Percentiles rank a stretch among this genome's conserved stretches.
Evolutionary conservation across 164 flowering plant genomes (phyloP).

Genomic region (Taxillus chinensis): DNA sequence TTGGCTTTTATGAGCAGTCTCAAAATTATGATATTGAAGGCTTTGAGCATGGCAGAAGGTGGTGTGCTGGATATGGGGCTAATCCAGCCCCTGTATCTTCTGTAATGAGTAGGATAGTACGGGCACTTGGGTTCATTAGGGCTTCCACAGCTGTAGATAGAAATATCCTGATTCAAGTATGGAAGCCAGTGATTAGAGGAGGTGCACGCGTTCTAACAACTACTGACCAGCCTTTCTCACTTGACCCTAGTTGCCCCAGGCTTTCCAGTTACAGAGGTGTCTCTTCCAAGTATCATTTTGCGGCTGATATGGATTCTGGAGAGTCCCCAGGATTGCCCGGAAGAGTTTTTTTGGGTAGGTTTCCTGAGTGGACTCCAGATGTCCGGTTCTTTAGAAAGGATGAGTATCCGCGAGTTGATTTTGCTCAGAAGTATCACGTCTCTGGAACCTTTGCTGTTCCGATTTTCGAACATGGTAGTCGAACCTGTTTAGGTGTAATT

Average conservation of each 20-base stretch:
- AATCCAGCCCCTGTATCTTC: slow-evolving; percentile 25
- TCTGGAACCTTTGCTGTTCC: slow-evolving; percentile 83
- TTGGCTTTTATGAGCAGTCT: slow-evolving; percentile 11
- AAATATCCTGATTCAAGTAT: slow-evolving; percentile 66
- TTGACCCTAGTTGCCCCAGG: slow-evolving; percentile 28
- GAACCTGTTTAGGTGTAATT: slow-evolving; percentile 72
- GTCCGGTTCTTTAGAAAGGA: slow-evolving; percentile 60
- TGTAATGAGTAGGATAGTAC: slow-evolving; percentile 50
- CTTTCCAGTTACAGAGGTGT: slow-evolving; percentile 54
- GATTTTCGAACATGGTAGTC: slow-evolving; percentile 63
- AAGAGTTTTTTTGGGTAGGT: slow-evolving; percentile 58
- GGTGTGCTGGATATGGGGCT: slow-evolving; percentile 49
- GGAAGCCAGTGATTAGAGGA: slow-evolving; percentile 66
- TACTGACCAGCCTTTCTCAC: slow-evolving; percentile 43
- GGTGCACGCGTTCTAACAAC: slow-evolving; percentile 50
- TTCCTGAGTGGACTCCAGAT: slow-evolving; percentile 95
- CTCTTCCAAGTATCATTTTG: slow-evolving; percentile 50
- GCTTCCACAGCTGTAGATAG: slow-evolving; percentile 27
- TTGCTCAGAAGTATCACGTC: slow-evolving; percentile 61
- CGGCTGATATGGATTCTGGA: slow-evolving; percentile 48
- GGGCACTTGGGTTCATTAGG: slow-evolving; percentile 40
- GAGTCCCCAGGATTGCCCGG: slow-evolving; percentile 65
- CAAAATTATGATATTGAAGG: slow-evolving; percentile 18
- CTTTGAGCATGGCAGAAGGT: slow-evolving; percentile 33
- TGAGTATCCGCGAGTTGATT: slow-evolving; percentile 56